Evolutionary conservation across 805 yeast genomes (phyloP), one percentile per base, ranked within the genome.

Genomic region (Starmerella apis): DNA sequence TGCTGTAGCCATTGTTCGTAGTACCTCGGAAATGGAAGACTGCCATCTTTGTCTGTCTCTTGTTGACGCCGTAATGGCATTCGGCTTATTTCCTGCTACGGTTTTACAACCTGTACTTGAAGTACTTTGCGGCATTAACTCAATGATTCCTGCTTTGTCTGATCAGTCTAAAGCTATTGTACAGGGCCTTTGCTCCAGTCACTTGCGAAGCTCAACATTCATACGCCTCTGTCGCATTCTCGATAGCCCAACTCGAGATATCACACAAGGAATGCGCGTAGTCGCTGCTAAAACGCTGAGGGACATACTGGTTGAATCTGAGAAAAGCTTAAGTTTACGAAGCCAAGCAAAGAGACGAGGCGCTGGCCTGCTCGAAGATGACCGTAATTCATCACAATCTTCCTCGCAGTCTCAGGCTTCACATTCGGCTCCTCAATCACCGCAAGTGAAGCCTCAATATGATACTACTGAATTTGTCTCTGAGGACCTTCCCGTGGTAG

Each of bases 41-140:
- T 55, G 74, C 20, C 60, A 60, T n/a, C 59, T 63, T 6, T 67
- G 75, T 32, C 59, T 76, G 9, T 65, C 63, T 3, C 52, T 75
- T n/a, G 54, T 79, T 8, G 70, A 71, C 39, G 63, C 75, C 0
- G 63, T 73, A 4, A 65, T 74, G 42, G 60, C 70, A 1, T 74
- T 68, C 55, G 79, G 80, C 0, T 58, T 63, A 24, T 56, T 79
- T 2, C 82, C 83, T 0, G 51, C 63, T 7, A 54, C 63, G 1
- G 60, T 62, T n/a, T 61, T 75, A 23, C 63, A 59, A 19, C 63
- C 64, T 5, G 63, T 70, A 0, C 60, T 78, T 3, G 69, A 68
- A 47, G 68, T 76, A 13, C 57, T 79, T 7, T 72, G 81, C 52
- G 74, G 74, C 2, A 64, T 73, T 1, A 61, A 69, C 27, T 62